Evolutionary conservation across 1,284 basidiomycete genomes (phyloP).

Genomic region (Cryptococcus hybrid): DNA sequence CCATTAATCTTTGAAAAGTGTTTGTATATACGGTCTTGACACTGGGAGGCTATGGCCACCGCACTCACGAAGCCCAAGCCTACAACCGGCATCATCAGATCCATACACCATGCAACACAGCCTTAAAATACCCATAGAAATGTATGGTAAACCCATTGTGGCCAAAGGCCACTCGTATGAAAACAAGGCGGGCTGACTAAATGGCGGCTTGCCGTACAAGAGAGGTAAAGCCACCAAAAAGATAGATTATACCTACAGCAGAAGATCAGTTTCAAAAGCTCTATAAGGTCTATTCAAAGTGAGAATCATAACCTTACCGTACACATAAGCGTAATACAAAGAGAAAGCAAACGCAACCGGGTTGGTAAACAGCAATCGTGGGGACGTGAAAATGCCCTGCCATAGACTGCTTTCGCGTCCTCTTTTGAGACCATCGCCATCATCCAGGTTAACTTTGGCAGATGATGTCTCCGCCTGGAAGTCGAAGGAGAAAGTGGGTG

Average conservation of each 20-base stretch:
- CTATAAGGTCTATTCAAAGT: too few species aligned
- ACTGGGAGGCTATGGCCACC: slow-evolving; percentile 44
- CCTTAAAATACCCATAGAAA: slow-evolving; percentile 40
- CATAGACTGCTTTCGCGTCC: slow-evolving; percentile 31
- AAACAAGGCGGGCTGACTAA: slow-evolving; percentile 36
- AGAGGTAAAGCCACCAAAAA: slow-evolving; percentile 51
- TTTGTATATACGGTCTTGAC: slow-evolving; percentile 52
- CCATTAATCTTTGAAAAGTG: slow-evolving; percentile 32
- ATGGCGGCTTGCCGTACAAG: slow-evolving; percentile 48
- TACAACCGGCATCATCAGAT: slow-evolving; percentile 5
- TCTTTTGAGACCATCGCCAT: slow-evolving; percentile 31
- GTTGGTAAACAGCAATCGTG: slow-evolving; percentile 47
- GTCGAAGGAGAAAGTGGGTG: slow-evolving; percentile 15
- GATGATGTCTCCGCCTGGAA: slow-evolving; percentile 15
- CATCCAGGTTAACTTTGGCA: slow-evolving; percentile 39
- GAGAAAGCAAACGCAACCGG: slow-evolving; percentile 50
- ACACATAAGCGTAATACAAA: too few species aligned
- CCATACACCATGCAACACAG: neutral
- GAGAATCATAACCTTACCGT: too few species aligned
- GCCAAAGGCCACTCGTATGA: slow-evolving; percentile 50
- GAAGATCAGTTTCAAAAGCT: too few species aligned
- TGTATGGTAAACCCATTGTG: slow-evolving; percentile 47
- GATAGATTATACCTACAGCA: slow-evolving; percentile 41
- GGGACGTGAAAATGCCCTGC: slow-evolving; percentile 48
- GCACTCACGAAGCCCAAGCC: slow-evolving; percentile 50